A percentile compares a stretch with the other conserved stretches of the same genome.
phyloP scores from a whole-genome alignment of 1,139 yeast genomes.

The Saccharomyces hybrid region DNA sequence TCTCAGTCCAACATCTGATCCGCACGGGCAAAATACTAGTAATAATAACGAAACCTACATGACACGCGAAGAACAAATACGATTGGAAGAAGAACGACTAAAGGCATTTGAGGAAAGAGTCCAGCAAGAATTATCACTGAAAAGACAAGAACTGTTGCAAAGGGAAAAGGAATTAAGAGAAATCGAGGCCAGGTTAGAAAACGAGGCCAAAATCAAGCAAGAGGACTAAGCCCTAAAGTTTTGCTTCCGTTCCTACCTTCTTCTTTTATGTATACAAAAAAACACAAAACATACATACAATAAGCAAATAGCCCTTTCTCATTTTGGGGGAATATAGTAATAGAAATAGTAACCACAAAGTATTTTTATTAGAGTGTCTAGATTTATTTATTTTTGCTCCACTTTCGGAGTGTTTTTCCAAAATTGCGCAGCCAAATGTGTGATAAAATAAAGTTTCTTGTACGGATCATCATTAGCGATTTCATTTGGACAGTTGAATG shows the following conservation, averaged over 20 bases:
- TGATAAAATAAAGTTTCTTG: constrained; percentile 23
- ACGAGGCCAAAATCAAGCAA: constrained; percentile 35
- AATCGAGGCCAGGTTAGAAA: constrained; percentile 66
- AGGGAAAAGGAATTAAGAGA: constrained; percentile 84
- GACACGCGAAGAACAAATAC: constrained; percentile 73
- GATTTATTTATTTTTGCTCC: constrained; percentile 9
- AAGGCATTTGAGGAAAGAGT: constrained; percentile 79
- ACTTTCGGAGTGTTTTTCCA: constrained; percentile 29
- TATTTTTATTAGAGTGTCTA: too few species aligned
- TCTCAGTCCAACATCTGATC: constrained; percentile 3
- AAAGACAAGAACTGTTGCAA: constrained; percentile 75
- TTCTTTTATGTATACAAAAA: background rate
- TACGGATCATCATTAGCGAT: constrained; percentile 20
- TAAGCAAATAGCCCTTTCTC: background rate
- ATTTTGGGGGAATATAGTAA: too few species aligned
- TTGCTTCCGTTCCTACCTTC: background rate
- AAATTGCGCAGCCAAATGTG: constrained; percentile 26
- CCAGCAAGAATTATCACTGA: constrained; percentile 77
- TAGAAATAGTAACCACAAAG: too few species aligned
- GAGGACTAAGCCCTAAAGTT: constrained; percentile 7
- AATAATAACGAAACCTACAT: constrained; percentile 38
- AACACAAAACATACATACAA: background rate
- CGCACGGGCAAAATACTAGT: constrained; percentile 11
- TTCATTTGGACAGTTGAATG: constrained; percentile 41
- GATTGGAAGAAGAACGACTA: constrained; percentile 71